A percentile compares a stretch with the other conserved stretches of the same genome.
Evolutionary conservation across 1,139 yeast species (phyloP).

Genomic region (Suzukiozyma palmioleophila): DNA sequence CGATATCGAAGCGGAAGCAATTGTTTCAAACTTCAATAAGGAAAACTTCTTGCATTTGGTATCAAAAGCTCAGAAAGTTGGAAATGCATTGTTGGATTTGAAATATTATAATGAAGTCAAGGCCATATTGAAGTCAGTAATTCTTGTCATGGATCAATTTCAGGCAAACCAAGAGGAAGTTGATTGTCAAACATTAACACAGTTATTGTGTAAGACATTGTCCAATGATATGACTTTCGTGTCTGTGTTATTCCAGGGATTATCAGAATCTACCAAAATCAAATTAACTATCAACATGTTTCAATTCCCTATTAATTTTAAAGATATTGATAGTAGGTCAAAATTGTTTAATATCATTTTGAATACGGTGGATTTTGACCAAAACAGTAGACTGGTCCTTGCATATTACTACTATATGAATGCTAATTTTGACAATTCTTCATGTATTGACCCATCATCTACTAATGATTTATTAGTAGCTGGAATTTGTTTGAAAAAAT

Average conservation of each 20-base stretch:
- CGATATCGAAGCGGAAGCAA: slow-evolving; percentile 19
- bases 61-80: slow-evolving; percentile 17
- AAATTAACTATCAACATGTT: slow-evolving; percentile 8
- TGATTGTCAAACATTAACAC: not conserved
- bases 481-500: slow-evolving; percentile 19
- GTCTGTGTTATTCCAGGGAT: not conserved
- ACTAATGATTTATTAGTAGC: slow-evolving; percentile 11
- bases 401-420: slow-evolving; percentile 19
- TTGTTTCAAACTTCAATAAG: slow-evolving; percentile 8
- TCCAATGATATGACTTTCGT: not conserved
- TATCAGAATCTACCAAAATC: slow-evolving; percentile 6
- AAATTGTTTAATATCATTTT: slow-evolving; percentile 13
- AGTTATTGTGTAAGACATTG: not conserved
- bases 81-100: slow-evolving; percentile 6
- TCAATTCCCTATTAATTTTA: slow-evolving; percentile 11
- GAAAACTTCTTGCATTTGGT: slow-evolving; percentile 12
- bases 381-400: slow-evolving; percentile 10
- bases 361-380: slow-evolving; percentile 9
- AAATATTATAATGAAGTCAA: not conserved
- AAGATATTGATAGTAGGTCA: slow-evolving; percentile 10
- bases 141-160: not conserved
- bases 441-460: slow-evolving; percentile 8
- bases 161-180: not conserved
- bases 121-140: not conserved
- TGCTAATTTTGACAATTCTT: slow-evolving; percentile 15